Evolutionary conservation across 768 basidiomycete genomes (phyloP).

Genomic region (Dictyophora rubrovolvata): DNA sequence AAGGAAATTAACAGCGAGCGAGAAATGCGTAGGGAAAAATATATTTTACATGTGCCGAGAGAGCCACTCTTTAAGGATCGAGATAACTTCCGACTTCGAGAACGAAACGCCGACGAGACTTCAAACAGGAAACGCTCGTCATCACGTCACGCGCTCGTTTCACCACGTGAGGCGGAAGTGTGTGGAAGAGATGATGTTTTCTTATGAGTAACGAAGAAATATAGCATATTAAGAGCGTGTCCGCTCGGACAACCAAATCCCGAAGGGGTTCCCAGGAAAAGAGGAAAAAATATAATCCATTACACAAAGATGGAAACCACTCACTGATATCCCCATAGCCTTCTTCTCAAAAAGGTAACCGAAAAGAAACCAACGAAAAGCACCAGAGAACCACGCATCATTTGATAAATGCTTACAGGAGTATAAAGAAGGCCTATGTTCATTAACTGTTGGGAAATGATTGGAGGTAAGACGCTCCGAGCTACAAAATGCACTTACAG

Average conservation of each 20-base stretch:
- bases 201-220: too few relatives aligned
- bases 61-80: too few relatives aligned
- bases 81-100: too few relatives aligned
- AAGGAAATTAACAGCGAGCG: not conserved
- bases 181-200: too few relatives aligned
- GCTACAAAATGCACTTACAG: slow-evolving; percentile 31
- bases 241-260: not conserved
- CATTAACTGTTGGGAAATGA: slow-evolving; percentile 49
- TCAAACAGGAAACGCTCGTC: too few relatives aligned
- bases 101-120: too few relatives aligned
- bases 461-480: not conserved
- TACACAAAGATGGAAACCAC: slow-evolving; percentile 11
- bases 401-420: slow-evolving; percentile 95
- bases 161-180: too few relatives aligned
- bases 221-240: too few relatives aligned
- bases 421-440: slow-evolving; percentile 93
- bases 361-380: slow-evolving; percentile 88
- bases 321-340: slow-evolving; percentile 81
- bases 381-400: slow-evolving; percentile 88
- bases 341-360: slow-evolving; percentile 81
- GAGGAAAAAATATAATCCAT: not conserved
- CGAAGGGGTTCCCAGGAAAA: not conserved
- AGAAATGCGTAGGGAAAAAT: slow-evolving; percentile 4
- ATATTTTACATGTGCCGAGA: not conserved
- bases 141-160: too few relatives aligned